These are phyloP conservation scores for Pterulicium gracile DNA, from an alignment of 1,284 basidiomycete species.

Conservation along the genomic window DNA sequence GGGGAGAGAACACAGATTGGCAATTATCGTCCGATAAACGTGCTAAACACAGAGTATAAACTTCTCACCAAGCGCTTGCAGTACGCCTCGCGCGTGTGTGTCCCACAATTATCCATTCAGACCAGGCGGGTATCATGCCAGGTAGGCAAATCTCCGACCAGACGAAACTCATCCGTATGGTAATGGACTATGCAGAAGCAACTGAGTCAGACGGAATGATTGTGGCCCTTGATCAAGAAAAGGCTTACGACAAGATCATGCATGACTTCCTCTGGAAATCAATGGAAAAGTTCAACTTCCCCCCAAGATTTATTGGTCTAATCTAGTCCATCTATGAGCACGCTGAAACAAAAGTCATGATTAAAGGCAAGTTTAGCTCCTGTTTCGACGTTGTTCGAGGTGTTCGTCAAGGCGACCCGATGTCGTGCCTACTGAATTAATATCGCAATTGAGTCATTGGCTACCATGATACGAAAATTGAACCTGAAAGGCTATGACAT, in stretches of 20 bases:
- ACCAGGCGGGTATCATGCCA: constrained; percentile 26
- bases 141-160: constrained; percentile 21
- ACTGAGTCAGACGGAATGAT: constrained; percentile 19
- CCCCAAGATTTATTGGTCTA: constrained; percentile 17
- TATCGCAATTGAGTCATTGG: constrained; percentile 23
- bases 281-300: constrained; percentile 16
- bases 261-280: constrained; percentile 23
- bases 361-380: constrained; percentile 22
- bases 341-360: constrained; percentile 20
- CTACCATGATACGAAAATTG: constrained; percentile 17
- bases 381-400: constrained; percentile 21
- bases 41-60: constrained; percentile 24
- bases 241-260: constrained; percentile 25
- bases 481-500: constrained; percentile 18
- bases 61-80: constrained; percentile 17
- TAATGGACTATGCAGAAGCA: constrained; percentile 17
- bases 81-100: constrained; percentile 12
- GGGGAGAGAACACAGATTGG: constrained; percentile 16
- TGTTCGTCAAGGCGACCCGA: constrained; percentile 25
- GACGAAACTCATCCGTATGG: constrained; percentile 16
- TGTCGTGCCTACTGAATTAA: constrained; percentile 30
- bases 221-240: constrained; percentile 26
- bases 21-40: constrained; percentile 22
- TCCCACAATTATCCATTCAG: constrained; percentile 14
- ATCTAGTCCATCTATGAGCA: constrained; percentile 21